Evolutionary conservation across 345 rosid genomes (phyloP).

Genomic region (Eucalyptus melliodora): DNA sequence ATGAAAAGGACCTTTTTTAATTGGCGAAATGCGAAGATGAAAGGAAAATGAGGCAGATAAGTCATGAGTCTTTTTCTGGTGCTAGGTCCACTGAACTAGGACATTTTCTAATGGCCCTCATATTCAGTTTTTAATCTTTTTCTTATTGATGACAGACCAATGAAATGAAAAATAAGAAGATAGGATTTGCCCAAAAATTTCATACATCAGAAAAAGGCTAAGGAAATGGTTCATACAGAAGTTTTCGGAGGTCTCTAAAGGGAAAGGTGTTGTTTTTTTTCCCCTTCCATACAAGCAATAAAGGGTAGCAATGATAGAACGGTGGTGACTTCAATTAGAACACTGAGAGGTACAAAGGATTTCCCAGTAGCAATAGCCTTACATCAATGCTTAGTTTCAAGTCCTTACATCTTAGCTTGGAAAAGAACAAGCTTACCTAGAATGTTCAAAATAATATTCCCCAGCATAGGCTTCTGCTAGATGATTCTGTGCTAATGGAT

Average conservation of each 20-base stretch:
- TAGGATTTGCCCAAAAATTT: too few species aligned
- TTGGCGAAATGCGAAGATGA: too few species aligned
- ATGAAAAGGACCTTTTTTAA: too few species aligned
- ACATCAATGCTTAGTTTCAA: neutral
- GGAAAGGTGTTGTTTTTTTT: too few species aligned
- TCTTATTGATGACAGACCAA: too few species aligned
- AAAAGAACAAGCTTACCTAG: neutral
- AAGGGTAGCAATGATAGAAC: neutral
- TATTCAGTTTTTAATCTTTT: too few species aligned
- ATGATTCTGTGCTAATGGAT: neutral
- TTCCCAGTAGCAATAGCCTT: neutral
- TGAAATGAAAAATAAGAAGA: too few species aligned
- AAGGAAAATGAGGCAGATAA: too few species aligned
- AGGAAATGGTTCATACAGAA: neutral
- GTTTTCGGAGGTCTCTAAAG: neutral
- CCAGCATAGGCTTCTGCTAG: neutral
- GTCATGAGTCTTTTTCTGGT: too few species aligned
- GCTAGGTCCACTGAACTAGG: too few species aligned
- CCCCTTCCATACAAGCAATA: neutral
- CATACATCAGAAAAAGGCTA: too few species aligned
- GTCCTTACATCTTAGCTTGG: neutral
- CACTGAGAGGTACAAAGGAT: neutral
- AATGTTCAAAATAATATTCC: neutral
- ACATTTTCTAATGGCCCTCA: too few species aligned
- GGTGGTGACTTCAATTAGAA: neutral